Conservation (phyloP, 805 yeast genomes). For the Middelhovenomyces tepae region DNA sequence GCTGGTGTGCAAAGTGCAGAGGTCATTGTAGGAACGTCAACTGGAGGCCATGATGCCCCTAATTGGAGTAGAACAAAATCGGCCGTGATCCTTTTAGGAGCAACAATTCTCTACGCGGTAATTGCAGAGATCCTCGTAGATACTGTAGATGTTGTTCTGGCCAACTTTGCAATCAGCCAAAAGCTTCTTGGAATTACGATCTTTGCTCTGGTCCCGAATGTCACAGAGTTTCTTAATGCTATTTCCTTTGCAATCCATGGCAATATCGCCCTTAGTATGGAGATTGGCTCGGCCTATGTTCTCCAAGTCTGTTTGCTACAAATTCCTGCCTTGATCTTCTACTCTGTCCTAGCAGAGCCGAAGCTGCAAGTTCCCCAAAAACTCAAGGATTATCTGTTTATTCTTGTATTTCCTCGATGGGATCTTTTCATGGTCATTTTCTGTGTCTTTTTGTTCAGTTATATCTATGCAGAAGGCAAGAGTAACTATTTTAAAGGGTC, state of each 20-base stretch:
- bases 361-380: neutral
- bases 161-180: constrained; percentile 73
- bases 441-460: constrained; percentile 82
- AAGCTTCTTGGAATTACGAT: constrained; percentile 89
- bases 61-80: constrained; percentile 90
- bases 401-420: constrained; percentile 92
- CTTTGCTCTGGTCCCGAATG: constrained; percentile 92
- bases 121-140: constrained; percentile 93
- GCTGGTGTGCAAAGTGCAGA: constrained; percentile 11
- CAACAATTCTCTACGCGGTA: constrained; percentile 81
- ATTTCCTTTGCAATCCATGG: constrained; percentile 95
- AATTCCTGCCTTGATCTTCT: constrained; percentile 81
- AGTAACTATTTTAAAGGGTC: constrained; percentile 95
- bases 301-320: constrained; percentile 90
- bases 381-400: constrained; percentile 37
- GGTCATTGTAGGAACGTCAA: constrained; percentile 17
- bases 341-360: constrained; percentile 17
- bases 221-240: constrained; percentile 94
- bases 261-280: constrained; percentile 93
- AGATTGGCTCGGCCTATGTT: constrained; percentile 96
- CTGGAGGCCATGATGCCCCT: constrained; percentile 92
- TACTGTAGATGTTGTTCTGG: constrained; percentile 80
- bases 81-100: constrained; percentile 67
- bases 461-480: constrained; percentile 93
- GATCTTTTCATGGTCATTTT: constrained; percentile 79